Percentiles rank a stretch among this genome's conserved stretches.
These are phyloP conservation scores for Exophiala spinifera DNA, from an alignment of 2,329 filamentous ascomycete species.

Conservation along the genomic window DNA sequence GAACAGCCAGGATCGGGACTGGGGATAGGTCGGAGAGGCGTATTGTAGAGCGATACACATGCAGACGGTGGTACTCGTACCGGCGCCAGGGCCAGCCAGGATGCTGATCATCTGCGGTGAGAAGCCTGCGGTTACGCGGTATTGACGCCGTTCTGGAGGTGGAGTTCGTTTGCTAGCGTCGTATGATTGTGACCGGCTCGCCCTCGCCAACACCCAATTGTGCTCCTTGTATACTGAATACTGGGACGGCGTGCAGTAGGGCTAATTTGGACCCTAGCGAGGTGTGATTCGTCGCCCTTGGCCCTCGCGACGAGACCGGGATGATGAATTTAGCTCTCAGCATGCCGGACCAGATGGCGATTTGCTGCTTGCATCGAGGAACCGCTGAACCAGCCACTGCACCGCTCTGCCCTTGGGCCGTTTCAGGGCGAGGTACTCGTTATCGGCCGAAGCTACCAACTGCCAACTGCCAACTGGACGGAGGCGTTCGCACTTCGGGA, in stretches of 20 bases:
- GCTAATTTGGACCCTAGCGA: slow-evolving; percentile 10
- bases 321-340: neutral
- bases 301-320: neutral
- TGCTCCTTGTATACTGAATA: too few relatives aligned
- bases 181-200: slow-evolving; percentile 2
- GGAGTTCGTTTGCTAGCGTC: slow-evolving; percentile 17
- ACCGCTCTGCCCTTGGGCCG: neutral
- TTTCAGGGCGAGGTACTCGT: neutral
- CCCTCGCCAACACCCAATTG: neutral
- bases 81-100: slow-evolving; percentile 1
- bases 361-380: slow-evolving; percentile 1
- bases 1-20: neutral
- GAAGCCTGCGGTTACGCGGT: slow-evolving; percentile 8
- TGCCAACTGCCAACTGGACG: too few relatives aligned
- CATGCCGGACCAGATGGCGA: neutral
- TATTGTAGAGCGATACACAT: slow-evolving; percentile 19
- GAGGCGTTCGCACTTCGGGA: too few relatives aligned
- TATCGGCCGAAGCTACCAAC: neutral
- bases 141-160: slow-evolving; percentile 6
- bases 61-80: slow-evolving; percentile 21
- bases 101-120: slow-evolving; percentile 16
- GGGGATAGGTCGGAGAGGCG: slow-evolving; percentile 1
- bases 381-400: slow-evolving; percentile 1
- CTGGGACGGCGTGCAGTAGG: slow-evolving; percentile 4
- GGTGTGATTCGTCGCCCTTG: neutral